These are phyloP conservation scores for Lenzites betulinus DNA, from an alignment of 768 basidiomycete species.

Conservation along the genomic window DNA sequence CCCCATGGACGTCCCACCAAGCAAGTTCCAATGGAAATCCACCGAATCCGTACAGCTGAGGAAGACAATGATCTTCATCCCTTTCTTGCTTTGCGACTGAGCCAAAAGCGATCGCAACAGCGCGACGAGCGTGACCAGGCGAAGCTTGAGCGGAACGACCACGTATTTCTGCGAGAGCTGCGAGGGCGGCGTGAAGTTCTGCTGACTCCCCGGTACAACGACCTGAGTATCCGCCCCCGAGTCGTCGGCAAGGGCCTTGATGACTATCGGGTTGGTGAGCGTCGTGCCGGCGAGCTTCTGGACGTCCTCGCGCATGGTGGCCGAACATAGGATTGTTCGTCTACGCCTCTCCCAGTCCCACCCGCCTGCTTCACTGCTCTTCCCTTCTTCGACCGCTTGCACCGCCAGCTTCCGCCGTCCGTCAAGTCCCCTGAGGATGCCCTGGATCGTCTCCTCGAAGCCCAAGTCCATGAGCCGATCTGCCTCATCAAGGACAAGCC, in stretches of 20 bases:
- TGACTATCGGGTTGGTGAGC: conserved; percentile 76
- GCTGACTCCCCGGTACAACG: conserved; percentile 35
- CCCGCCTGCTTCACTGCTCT: conserved; percentile 71
- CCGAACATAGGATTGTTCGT: conserved; percentile 92
- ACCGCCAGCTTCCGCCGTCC: conserved; percentile 74
- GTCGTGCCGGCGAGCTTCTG: conserved; percentile 89
- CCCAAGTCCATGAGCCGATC: conserved; percentile 98
- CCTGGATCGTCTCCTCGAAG: conserved; percentile 93
- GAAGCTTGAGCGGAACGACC: conserved; percentile 87
- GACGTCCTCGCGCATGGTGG: conserved; percentile 94
- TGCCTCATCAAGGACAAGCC: conserved; percentile 96
- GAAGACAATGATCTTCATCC: conserved; percentile 88
- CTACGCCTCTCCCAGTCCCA: conserved; percentile 83
- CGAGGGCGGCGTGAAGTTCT: conserved; percentile 88
- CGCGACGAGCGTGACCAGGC: conserved; percentile 89
- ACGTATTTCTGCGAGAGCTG: conserved; percentile 92
- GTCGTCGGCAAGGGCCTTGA: conserved; percentile 69
- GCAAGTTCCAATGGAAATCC: conserved; percentile 90
- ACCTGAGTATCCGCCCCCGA: conserved; percentile 21
- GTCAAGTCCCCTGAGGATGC: conserved; percentile 85
- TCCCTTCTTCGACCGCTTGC: conserved; percentile 67
- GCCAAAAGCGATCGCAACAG: conserved; percentile 80
- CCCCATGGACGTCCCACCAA: conserved; percentile 74
- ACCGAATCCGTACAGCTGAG: conserved; percentile 97
- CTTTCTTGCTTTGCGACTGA: conserved; percentile 51